Percentiles rank a stretch among this genome's conserved stretches.
phyloP scores from a whole-genome alignment of 75 land plant species.

The Pinus tabuliformis region DNA sequence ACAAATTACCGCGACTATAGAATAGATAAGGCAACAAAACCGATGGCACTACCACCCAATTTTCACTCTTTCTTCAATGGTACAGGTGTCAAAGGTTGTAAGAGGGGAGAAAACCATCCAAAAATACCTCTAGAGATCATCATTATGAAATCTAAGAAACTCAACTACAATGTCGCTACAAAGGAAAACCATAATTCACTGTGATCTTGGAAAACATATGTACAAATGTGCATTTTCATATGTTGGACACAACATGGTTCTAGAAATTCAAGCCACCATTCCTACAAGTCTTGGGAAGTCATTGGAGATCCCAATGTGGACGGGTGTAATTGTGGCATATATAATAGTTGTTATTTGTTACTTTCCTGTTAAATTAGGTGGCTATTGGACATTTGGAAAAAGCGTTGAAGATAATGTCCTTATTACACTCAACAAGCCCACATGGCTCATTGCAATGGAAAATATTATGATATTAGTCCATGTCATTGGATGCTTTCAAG shows the following conservation, averaged over 20 bases:
- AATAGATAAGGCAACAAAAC: too few species aligned
- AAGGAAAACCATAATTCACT: too few species aligned
- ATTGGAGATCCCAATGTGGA: conserved; percentile 74
- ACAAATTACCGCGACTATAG: too few species aligned
- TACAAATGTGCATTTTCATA: conserved; percentile 44
- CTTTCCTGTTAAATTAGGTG: conserved; percentile 68
- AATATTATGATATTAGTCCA: conserved; percentile 76
- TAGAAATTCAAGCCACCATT: conserved; percentile 80
- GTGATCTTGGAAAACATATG: too few species aligned
- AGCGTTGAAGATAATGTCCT: conserved; percentile 48
- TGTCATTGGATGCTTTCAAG: conserved; percentile 85
- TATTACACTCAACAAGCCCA: conserved; percentile 38
- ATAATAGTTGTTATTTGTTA: conserved; percentile 66
- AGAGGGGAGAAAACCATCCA: conserved; percentile 6
- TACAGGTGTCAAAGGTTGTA: conserved; percentile 28
- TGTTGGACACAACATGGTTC: conserved; percentile 78
- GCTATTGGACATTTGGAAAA: conserved; percentile 66
- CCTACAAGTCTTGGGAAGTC: conserved; percentile 67
- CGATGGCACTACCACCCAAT: too few species aligned
- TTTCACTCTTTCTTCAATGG: too few species aligned
- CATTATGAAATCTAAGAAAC: too few species aligned
- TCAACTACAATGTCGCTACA: too few species aligned
- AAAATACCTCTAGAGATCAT: too few species aligned
- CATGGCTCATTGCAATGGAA: conserved; percentile 72
- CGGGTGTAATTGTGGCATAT: conserved; percentile 67